Percentiles rank a stretch among this genome's conserved stretches.
phyloP scores from a whole-genome alignment of 2,329 filamentous ascomycete genomes.

The Bipolaris cookei region DNA sequence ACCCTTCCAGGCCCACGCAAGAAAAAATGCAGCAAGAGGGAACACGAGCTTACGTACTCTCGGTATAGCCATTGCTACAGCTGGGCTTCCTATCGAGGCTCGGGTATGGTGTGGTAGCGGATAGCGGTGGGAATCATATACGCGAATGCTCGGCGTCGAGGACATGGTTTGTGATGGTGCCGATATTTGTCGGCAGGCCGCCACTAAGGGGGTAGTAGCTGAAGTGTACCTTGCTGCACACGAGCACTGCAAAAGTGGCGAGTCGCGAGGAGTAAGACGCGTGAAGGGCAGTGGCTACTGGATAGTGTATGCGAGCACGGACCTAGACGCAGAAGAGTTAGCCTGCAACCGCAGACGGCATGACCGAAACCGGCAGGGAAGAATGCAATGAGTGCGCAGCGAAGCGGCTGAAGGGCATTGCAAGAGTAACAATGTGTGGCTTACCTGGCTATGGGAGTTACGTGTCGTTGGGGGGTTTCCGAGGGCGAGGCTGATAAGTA shows the following conservation, averaged over 20 bases:
- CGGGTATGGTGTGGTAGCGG: slow-evolving; percentile 41
- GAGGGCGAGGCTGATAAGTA: slow-evolving; percentile 25
- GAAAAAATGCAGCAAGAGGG: not conserved
- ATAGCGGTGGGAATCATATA: slow-evolving; percentile 52
- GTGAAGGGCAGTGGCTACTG: slow-evolving; percentile 21
- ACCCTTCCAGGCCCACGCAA: not conserved
- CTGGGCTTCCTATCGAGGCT: slow-evolving; percentile 48
- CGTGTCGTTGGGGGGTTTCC: slow-evolving; percentile 18
- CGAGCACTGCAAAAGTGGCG: slow-evolving; percentile 39
- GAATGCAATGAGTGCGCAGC: slow-evolving; percentile 5
- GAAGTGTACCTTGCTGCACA: slow-evolving; percentile 38
- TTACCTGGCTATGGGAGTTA: slow-evolving; percentile 14
- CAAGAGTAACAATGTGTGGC: slow-evolving; percentile 18
- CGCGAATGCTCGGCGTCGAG: slow-evolving; percentile 50
- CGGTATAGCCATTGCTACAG: slow-evolving; percentile 67
- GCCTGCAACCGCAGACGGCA: slow-evolving; percentile 20
- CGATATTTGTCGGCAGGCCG: slow-evolving; percentile 34
- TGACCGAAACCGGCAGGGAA: slow-evolving; percentile 36
- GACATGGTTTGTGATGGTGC: slow-evolving; percentile 38
- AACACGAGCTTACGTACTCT: slow-evolving; percentile 39
- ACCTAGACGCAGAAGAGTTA: slow-evolving; percentile 19
- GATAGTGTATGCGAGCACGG: slow-evolving; percentile 28
- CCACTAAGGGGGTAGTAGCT: slow-evolving; percentile 42
- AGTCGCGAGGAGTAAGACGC: slow-evolving; percentile 26
- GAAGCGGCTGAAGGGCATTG: slow-evolving; percentile 10